Evolutionary conservation across 176 grass and related monocot genomes (phyloP).

Genomic region (Rhipidocladum racemiflorum): DNA sequence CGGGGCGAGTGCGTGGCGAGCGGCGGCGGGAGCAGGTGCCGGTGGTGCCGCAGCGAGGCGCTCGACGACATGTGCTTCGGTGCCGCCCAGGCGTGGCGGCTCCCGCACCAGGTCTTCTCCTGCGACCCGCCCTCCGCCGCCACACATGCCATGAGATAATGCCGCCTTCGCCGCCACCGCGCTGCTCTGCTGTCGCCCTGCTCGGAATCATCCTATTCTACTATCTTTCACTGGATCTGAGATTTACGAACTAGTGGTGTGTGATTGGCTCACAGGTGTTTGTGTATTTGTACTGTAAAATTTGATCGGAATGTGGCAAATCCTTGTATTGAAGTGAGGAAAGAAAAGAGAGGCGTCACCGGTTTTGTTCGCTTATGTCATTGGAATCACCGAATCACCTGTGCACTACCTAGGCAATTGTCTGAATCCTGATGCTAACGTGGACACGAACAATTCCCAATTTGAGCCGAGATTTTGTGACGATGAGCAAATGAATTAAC

Average conservation of each 20-base stretch:
- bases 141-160: conserved; percentile 17
- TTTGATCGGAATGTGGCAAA: background rate
- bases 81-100: conserved; percentile 70
- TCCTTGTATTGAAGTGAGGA: background rate
- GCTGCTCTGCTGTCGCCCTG: background rate
- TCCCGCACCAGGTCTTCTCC: conserved; percentile 76
- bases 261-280: background rate
- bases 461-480: background rate
- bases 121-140: conserved; percentile 42
- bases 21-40: conserved; percentile 46
- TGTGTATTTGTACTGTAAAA: background rate
- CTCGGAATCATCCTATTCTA: background rate
- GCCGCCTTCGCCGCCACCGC: background rate
- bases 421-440: background rate
- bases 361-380: background rate
- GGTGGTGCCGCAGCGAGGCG: conserved; percentile 79
- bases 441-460: background rate
- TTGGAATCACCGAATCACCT: background rate
- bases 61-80: conserved; percentile 98
- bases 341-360: background rate
- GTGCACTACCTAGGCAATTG: background rate
- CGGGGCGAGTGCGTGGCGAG: conserved; percentile 42
- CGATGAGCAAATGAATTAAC: background rate
- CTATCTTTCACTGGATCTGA: background rate
- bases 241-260: background rate